phyloP scores from a whole-genome alignment of 108 stramenopile species.

The Cyclotella choctawhatcheeana region DNA sequence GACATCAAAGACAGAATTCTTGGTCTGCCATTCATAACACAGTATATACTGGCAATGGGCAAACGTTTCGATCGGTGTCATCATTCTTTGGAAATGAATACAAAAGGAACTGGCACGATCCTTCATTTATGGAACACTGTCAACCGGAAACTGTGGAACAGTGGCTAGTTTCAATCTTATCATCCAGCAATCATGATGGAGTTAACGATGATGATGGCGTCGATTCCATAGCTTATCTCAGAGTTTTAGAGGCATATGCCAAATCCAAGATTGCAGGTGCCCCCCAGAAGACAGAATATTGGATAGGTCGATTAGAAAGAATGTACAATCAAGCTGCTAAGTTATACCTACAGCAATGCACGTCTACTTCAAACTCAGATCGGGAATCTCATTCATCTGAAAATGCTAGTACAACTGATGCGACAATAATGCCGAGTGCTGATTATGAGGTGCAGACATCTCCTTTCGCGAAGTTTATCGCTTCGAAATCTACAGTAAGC shows the following conservation, averaged over 20 bases:
- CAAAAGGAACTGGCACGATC: slow-evolving; percentile 46
- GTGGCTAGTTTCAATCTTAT: slow-evolving; percentile 47
- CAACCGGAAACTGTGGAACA: slow-evolving; percentile 38
- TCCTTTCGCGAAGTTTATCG: background rate
- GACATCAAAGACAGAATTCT: background rate
- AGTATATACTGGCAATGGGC: no score
- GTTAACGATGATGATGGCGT: background rate
- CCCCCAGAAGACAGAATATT: slow-evolving; percentile 65
- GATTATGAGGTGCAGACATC: background rate
- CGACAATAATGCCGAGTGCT: no score
- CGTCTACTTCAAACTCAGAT: background rate
- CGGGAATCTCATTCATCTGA: no score
- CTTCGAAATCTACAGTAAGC: slow-evolving; percentile 13
- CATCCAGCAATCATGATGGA: slow-evolving; percentile 17
- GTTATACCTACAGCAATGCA: slow-evolving; percentile 8
- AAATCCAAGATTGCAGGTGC: slow-evolving; percentile 43
- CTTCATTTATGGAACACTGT: slow-evolving; percentile 44
- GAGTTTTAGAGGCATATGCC: slow-evolving; percentile 63
- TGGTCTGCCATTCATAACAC: no score
- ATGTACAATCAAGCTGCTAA: slow-evolving; percentile 23
- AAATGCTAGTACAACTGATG: background rate
- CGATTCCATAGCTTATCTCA: slow-evolving; percentile 63
- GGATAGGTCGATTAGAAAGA: slow-evolving; percentile 49
- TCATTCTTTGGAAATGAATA: background rate
- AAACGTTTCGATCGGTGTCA: no score